A percentile compares a stretch with the other conserved stretches of the same genome.
Evolutionary conservation across 2,329 filamentous ascomycete species (phyloP).

Genomic region (Malbranchea cinnamomea): DNA sequence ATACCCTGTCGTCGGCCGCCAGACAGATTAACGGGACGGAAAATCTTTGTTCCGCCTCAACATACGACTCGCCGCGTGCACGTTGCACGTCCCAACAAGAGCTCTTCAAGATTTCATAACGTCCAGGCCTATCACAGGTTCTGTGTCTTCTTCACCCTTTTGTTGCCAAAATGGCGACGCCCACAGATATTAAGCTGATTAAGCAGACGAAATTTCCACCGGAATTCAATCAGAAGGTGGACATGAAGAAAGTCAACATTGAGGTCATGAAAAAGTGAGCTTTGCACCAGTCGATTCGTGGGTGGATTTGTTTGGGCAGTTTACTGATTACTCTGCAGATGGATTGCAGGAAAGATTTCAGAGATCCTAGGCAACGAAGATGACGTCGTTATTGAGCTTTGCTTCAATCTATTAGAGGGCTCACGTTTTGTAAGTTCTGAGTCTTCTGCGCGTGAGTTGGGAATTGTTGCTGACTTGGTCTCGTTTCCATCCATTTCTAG

Average conservation of each 20-base stretch:
- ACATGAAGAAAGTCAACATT: constrained; percentile 93
- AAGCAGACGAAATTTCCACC: constrained; percentile 85
- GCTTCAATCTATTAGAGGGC: constrained; percentile 55
- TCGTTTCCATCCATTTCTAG: constrained; percentile 35
- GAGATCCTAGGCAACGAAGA: constrained; percentile 86
- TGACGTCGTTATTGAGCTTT: constrained; percentile 85
- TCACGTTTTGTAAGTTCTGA: constrained; percentile 51
- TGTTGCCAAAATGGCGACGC: constrained; percentile 51
- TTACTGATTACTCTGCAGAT: constrained; percentile 41
- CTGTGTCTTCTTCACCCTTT: neutral
- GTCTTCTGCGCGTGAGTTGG: constrained; percentile 2
- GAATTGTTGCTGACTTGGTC: constrained; percentile 12
- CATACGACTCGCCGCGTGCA: too few species aligned
- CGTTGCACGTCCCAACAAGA: too few species aligned
- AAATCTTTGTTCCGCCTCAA: too few species aligned
- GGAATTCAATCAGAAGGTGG: constrained; percentile 89
- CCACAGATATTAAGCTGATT: constrained; percentile 76
- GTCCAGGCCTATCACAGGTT: neutral
- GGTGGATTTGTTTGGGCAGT: too few species aligned
- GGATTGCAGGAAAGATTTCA: constrained; percentile 80
- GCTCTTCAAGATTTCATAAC: too few species aligned
- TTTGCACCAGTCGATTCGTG: constrained; percentile 5
- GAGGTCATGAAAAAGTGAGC: constrained; percentile 94
- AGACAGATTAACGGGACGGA: too few species aligned
- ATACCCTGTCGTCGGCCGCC: too few species aligned